A percentile compares a stretch with the other conserved stretches of the same genome.
phyloP scores from a whole-genome alignment of 768 basidiomycete species.

The Suillus alpinus region DNA sequence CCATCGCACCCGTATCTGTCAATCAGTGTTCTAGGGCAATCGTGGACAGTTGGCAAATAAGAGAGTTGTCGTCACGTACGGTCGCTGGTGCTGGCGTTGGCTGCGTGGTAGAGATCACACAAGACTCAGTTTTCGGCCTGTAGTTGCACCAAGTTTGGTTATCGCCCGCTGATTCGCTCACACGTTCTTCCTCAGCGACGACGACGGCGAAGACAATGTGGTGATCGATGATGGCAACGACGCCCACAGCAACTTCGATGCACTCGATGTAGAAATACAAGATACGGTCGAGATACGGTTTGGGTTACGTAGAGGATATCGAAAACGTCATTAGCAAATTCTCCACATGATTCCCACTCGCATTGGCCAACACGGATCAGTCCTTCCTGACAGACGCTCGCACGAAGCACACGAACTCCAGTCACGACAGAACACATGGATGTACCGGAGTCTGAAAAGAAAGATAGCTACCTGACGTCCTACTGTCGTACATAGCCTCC shows the following conservation, averaged over 20 bases:
- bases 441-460: neutral
- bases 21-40: neutral
- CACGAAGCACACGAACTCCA: neutral
- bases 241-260: neutral
- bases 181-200: neutral
- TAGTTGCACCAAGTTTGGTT: slow-evolving; percentile 1
- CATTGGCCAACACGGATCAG: neutral
- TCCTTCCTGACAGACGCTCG: neutral
- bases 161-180: neutral
- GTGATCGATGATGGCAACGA: neutral
- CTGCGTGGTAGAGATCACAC: slow-evolving; percentile 3
- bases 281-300: neutral
- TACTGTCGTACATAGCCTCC: neutral
- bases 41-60: neutral
- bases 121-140: neutral
- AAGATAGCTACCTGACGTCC: neutral
- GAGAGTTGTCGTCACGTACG: neutral
- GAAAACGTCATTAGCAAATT: slow-evolving; percentile 1
- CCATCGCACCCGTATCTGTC: slow-evolving; percentile 31
- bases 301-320: neutral
- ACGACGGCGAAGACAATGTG: neutral
- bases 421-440: neutral
- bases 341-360: neutral
- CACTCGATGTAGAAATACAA: neutral
- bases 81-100: neutral